These are phyloP conservation scores for Ogataea pignaliae DNA, from an alignment of 805 yeast genomes.

Conservation along the genomic window DNA sequence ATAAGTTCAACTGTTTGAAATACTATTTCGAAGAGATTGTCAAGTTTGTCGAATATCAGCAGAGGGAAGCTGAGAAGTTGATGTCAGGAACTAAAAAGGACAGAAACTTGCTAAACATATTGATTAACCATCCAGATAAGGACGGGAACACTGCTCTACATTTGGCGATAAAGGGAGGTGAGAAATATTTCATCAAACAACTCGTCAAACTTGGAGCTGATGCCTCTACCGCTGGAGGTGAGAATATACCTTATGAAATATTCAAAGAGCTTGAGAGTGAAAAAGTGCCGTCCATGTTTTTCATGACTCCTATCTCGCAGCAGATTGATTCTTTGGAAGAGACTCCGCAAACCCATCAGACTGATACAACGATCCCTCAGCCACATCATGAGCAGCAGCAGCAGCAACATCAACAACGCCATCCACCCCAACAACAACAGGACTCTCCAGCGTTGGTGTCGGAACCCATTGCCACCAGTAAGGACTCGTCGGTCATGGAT, in stretches of 20 bases:
- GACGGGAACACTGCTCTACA: conserved; percentile 86
- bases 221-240: conserved; percentile 18
- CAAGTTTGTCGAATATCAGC: conserved; percentile 25
- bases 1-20: conserved; percentile 44
- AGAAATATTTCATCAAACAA: conserved; percentile 39
- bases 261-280: conserved; percentile 12
- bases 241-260: conserved; percentile 18
- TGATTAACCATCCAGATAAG: conserved; percentile 72
- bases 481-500: conserved; percentile 21
- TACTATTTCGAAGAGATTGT: conserved; percentile 45
- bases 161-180: conserved; percentile 59
- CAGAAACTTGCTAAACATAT: conserved; percentile 45
- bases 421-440: conserved; percentile 2
- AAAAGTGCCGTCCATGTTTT: neutral
- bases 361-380: neutral
- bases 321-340: neutral
- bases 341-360: neutral
- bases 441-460: neutral
- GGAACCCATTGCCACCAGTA: neutral
- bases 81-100: conserved; percentile 21
- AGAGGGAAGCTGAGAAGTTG: conserved; percentile 26
- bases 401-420: neutral
- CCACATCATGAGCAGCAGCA: neutral
- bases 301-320: neutral
- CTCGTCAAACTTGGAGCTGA: conserved; percentile 46